Percentiles rank a stretch among this genome's conserved stretches.
phyloP scores from a whole-genome alignment of 306 rosid genomes.

The Mimosa bimucronata region DNA sequence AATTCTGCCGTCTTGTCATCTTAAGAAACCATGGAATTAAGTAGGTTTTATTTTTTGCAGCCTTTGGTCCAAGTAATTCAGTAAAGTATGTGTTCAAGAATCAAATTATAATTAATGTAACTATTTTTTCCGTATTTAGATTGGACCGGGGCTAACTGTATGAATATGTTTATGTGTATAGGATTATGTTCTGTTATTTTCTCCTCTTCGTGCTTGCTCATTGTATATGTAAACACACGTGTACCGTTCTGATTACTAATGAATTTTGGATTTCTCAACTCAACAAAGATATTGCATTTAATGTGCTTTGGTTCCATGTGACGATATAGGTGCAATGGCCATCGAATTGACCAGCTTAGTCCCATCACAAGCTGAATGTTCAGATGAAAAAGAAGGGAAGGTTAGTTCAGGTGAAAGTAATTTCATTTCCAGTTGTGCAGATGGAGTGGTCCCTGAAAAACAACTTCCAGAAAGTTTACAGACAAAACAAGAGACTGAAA shows the following conservation, averaged over 20 bases:
- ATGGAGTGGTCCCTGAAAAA: constrained; percentile 30
- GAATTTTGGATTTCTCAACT: background rate
- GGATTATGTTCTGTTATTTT: background rate
- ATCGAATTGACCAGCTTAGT: constrained; percentile 38
- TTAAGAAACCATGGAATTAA: constrained; percentile 6
- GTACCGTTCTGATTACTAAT: background rate
- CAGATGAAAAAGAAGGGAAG: constrained; percentile 44
- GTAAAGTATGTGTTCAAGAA: no score
- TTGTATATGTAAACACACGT: background rate
- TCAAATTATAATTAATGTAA: no score
- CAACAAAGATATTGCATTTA: constrained; percentile 32
- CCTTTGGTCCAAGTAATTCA: no score
- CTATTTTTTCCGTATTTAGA: no score
- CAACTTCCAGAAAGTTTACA: constrained; percentile 38
- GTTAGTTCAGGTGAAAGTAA: constrained; percentile 38
- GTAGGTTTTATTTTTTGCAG: no score
- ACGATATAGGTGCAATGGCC: constrained; percentile 36
- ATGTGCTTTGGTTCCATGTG: constrained; percentile 26
- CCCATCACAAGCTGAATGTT: constrained; percentile 32
- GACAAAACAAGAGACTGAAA: constrained; percentile 40
- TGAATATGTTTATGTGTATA: background rate
- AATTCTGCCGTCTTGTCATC: background rate
- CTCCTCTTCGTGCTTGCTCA: background rate
- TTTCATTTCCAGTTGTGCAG: constrained; percentile 33
- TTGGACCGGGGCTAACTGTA: background rate